These are phyloP conservation scores for Boletus sp. DNA, from an alignment of 768 basidiomycete genomes.

Conservation along the genomic window DNA sequence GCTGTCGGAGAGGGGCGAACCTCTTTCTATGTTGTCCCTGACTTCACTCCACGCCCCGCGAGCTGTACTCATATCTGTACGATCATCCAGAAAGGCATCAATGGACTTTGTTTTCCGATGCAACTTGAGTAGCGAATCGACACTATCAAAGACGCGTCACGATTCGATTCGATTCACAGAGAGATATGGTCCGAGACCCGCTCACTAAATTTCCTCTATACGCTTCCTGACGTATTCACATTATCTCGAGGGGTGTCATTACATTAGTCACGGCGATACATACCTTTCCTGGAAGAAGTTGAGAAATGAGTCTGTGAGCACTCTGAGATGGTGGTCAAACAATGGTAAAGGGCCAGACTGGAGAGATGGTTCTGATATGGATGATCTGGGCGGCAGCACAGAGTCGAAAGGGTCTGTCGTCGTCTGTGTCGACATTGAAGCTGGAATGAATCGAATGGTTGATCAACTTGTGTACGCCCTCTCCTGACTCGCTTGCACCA, in stretches of 20 bases:
- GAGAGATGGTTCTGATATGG: constrained; percentile 26
- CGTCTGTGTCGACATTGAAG: constrained; percentile 13
- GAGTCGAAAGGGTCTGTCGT: constrained; percentile 26
- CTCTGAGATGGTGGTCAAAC: constrained; percentile 69
- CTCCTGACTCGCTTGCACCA: constrained; percentile 2
- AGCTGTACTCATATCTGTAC: constrained; percentile 57
- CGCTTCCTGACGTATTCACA: constrained; percentile 50
- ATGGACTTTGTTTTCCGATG: constrained; percentile 68
- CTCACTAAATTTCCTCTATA: constrained; percentile 85
- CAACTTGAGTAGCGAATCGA: constrained; percentile 70
- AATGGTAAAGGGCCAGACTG: constrained; percentile 57
- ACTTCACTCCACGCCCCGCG: constrained; percentile 81
- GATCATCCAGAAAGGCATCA: constrained; percentile 73
- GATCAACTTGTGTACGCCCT: neutral
- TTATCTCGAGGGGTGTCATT: constrained; percentile 20
- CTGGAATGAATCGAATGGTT: constrained; percentile 2
- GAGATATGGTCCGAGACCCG: neutral
- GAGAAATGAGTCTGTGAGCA: constrained; percentile 70
- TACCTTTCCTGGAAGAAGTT: constrained; percentile 85
- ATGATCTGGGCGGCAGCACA: constrained; percentile 17
- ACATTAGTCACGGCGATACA: constrained; percentile 19
- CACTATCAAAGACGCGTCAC: constrained; percentile 39
- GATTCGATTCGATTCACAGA: neutral
- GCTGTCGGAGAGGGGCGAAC: constrained; percentile 34
- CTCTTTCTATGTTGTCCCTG: constrained; percentile 81